A percentile compares a stretch with the other conserved stretches of the same genome.
These are phyloP conservation scores for Hirschioporus abietinus DNA, from an alignment of 768 basidiomycete genomes.

Conservation along the genomic window DNA sequence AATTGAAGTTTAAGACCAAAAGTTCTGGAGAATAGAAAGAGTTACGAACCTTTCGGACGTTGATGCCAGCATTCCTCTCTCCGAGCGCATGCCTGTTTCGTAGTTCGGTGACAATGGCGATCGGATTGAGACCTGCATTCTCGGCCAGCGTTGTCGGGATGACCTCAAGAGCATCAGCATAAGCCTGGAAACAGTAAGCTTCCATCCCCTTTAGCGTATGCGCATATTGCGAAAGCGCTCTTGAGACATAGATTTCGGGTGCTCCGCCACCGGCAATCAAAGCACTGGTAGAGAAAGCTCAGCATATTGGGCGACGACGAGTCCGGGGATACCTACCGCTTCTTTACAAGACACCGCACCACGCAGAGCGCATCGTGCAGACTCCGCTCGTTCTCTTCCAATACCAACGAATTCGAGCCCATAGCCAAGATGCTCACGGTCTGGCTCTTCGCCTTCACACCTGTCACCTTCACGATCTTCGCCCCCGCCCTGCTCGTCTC, in stretches of 20 bases:
- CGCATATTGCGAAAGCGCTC: slow-evolving; percentile 83
- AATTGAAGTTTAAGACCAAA: slow-evolving; percentile 4
- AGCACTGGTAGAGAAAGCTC: slow-evolving; percentile 42
- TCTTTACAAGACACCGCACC: slow-evolving; percentile 96
- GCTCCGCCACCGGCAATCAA: slow-evolving; percentile 96
- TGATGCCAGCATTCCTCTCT: slow-evolving; percentile 93
- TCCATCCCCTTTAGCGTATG: slow-evolving; percentile 97
- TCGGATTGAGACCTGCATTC: slow-evolving; percentile 97
- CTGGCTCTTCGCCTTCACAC: slow-evolving; percentile 89
- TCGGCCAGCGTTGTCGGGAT: slow-evolving; percentile 97
- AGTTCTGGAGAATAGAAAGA: not conserved
- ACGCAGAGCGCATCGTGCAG: slow-evolving; percentile 99
- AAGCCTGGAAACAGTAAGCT: slow-evolving; percentile 98
- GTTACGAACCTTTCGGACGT: slow-evolving; percentile 82
- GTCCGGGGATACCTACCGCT: slow-evolving; percentile 54
- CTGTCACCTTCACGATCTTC: slow-evolving; percentile 92
- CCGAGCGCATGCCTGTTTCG: slow-evolving; percentile 95
- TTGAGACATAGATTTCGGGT: slow-evolving; percentile 96
- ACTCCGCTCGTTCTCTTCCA: slow-evolving; percentile 96
- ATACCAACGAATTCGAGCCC: slow-evolving; percentile 86
- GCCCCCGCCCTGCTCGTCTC: slow-evolving; percentile 77
- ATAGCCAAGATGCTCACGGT: slow-evolving; percentile 96
- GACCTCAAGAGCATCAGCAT: slow-evolving; percentile 95
- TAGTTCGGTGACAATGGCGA: slow-evolving; percentile 96
- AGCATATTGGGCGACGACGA: slow-evolving; percentile 1